A percentile compares a stretch with the other conserved stretches of the same genome.
phyloP scores from a whole-genome alignment of 768 basidiomycete species.

The Ramaria sp. region DNA sequence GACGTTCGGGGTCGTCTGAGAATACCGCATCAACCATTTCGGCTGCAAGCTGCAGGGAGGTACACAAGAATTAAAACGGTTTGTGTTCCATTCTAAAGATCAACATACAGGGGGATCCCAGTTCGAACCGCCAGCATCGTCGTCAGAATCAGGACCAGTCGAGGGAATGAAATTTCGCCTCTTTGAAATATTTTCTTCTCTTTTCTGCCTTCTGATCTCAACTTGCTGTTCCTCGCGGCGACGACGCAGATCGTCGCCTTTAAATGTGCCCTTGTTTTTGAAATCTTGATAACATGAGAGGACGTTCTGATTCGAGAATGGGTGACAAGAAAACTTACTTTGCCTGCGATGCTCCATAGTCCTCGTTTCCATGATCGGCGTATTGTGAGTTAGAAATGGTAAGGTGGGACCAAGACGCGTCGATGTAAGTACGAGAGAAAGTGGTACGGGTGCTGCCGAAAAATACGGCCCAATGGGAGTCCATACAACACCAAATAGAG shows the following conservation, averaged over 20 bases:
- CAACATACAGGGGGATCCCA: conserved; percentile 72
- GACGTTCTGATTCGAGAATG: conserved; percentile 10
- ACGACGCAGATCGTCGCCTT: conserved; percentile 88
- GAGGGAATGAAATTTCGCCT: conserved; percentile 85
- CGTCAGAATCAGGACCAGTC: conserved; percentile 77
- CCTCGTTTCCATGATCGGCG: conserved; percentile 45
- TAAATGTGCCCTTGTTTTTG: conserved; percentile 84
- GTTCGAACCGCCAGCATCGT: conserved; percentile 53
- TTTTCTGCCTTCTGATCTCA: conserved; percentile 95
- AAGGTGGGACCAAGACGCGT: conserved; percentile 1
- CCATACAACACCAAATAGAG: not conserved
- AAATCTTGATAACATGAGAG: conserved; percentile 41
- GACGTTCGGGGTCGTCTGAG: conserved; percentile 81
- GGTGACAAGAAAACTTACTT: conserved; percentile 29
- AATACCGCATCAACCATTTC: conserved; percentile 94
- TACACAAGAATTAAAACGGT: conserved; percentile 10
- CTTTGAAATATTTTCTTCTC: conserved; percentile 98
- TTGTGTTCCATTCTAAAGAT: conserved; percentile 11
- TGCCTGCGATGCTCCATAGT: conserved; percentile 68
- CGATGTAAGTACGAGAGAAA: not conserved
- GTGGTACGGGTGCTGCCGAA: not conserved
- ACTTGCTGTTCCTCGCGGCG: conserved; percentile 98
- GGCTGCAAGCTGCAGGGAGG: conserved; percentile 51
- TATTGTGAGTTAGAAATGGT: not conserved
- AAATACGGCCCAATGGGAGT: not conserved